Base-by-base conservation (phyloP, 225 moss, liverwort and hornwort species). In the Sphagnum contortum region DNA sequence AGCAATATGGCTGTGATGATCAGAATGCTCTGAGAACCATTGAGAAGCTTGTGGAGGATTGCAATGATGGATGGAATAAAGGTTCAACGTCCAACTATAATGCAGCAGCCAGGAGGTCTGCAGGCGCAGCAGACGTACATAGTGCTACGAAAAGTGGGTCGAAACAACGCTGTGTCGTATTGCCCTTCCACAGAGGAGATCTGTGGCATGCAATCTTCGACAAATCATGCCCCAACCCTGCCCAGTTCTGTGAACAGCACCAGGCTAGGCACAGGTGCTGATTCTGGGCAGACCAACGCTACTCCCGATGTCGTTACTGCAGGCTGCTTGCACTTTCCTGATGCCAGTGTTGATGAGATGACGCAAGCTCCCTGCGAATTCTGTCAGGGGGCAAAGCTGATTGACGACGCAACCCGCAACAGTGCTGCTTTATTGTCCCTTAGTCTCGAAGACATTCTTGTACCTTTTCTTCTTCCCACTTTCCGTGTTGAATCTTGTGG, bases 351-450 rank as follows among this genome's bases (percentile, higher is more conserved):
- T 0, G 11, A 11, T 48, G 50, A 11, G 3, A 64, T 60, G 66
- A 64, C 59, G 0, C 56, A 13, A 7, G 65, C 55, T 79, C 46
- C 60, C 0, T 83, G 77, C 45, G 83, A 83, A 11, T 83, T 83
- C 65, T 80, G 83, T 3, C 52, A 66, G 5, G 74, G 79, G 4
- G 77, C 74, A 0, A 70, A 63, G 74, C 9, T 83, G 59, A 74
- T 83, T 57, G 79, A 83, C 3, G 71, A 80, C 11, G 83, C 79
- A 2, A 55, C 79, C 12, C 72, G 72, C 45, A 76, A 74, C 69
- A 83, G 79, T 44, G 70, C 71, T 56, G 79, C 63, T 0, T 67
- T 80, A 52, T 79, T 68, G 2, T 74, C 69, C 12, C 74, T 80
- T 2, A 70, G 77, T 58, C 67, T 83, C 55, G 74, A 83, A 44